Evolutionary conservation across 192 early-diverging fungal genomes (phyloP).

Genomic region (Anaeromyces robustus): DNA sequence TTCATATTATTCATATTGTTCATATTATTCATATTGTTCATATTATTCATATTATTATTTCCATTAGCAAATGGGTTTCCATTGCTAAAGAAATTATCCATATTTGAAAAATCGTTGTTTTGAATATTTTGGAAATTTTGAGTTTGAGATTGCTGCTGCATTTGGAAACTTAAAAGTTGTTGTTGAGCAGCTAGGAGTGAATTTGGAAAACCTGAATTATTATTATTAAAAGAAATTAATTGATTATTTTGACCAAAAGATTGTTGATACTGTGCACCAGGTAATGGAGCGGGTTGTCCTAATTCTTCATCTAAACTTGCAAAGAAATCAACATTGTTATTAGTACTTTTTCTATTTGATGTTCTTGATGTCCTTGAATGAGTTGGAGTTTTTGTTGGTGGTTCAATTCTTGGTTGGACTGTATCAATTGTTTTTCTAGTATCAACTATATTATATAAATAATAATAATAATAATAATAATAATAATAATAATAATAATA

Average conservation of each 20-base stretch:
- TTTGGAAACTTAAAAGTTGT: background rate
- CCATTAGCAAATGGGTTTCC: background rate
- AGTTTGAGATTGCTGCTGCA: background rate
- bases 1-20: no score
- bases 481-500: no score
- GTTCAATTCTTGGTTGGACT: background rate
- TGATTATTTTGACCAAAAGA: background rate
- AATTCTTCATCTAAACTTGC: background rate
- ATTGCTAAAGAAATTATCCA: background rate
- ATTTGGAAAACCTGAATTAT: background rate
- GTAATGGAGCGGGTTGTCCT: background rate
- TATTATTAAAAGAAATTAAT: background rate
- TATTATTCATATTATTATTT: background rate
- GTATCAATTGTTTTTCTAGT: background rate
- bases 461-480: no score
- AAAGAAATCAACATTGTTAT: background rate
- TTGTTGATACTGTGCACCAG: background rate
- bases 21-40: no score
- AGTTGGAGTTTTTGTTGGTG: background rate
- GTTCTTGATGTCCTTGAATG: background rate
- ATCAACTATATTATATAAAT: background rate
- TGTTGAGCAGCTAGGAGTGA: background rate
- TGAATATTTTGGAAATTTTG: background rate
- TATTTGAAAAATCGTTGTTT: background rate
- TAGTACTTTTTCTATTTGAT: background rate